These are phyloP conservation scores for Borovskyia barvae DNA, from an alignment of 208 protist species.

Conservation along the genomic window DNA sequence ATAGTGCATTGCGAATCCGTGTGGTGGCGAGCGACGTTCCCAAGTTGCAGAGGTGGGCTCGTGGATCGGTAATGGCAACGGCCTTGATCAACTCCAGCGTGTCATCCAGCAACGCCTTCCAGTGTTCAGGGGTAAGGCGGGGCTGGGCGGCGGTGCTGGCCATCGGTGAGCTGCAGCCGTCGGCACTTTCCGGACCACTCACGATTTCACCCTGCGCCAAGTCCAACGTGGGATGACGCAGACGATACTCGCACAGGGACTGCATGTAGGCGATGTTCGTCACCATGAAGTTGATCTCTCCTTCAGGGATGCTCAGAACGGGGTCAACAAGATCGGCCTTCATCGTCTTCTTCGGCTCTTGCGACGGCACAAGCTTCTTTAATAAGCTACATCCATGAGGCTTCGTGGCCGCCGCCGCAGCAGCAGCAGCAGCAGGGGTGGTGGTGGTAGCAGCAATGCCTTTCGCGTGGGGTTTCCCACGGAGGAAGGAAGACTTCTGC, in stretches of 20 bases:
- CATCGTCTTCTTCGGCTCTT: background rate
- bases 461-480: background rate
- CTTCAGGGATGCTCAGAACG: background rate
- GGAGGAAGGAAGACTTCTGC: background rate
- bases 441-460: too few relatives aligned
- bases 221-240: conserved; percentile 27
- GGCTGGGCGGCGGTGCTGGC: too few relatives aligned
- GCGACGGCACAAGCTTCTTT: background rate
- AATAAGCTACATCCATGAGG: background rate
- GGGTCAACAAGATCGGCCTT: background rate
- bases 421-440: too few relatives aligned
- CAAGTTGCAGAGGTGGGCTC: background rate
- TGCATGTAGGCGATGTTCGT: conserved; percentile 23
- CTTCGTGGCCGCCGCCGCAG: background rate
- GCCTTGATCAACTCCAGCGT: conserved; percentile 39
- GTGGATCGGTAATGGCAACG: conserved; percentile 9
- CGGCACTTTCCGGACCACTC: background rate
- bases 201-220: conserved; percentile 13
- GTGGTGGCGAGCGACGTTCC: background rate
- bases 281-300: conserved; percentile 2
- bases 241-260: conserved; percentile 30
- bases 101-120: conserved; percentile 25
- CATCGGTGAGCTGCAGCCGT: background rate
- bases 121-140: background rate
- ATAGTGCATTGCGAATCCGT: conserved; percentile 11